A percentile compares a stretch with the other conserved stretches of the same genome.
phyloP scores from a whole-genome alignment of 2,329 filamentous ascomycete species.

The Diplodia seriata region DNA sequence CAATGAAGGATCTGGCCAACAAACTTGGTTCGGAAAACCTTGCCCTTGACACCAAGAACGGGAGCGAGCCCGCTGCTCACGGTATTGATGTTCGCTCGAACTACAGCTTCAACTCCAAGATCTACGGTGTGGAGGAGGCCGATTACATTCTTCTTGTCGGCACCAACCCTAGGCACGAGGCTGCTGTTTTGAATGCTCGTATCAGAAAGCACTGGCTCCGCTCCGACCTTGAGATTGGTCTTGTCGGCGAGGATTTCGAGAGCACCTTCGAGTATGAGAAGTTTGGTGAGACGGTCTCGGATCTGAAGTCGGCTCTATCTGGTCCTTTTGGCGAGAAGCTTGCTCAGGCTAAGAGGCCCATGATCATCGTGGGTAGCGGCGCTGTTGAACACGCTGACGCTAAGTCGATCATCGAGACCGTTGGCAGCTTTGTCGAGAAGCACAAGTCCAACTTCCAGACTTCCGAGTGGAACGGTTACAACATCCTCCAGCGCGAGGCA shows the following conservation, averaged over 20 bases:
- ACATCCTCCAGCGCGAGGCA: constrained; percentile 90
- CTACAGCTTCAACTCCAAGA: constrained; percentile 96
- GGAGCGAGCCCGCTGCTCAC: constrained; percentile 84
- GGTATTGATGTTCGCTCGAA: constrained; percentile 93
- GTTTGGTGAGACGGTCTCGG: constrained; percentile 77
- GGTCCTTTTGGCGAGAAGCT: constrained; percentile 95
- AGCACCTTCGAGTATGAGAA: constrained; percentile 97
- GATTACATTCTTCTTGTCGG: constrained; percentile 91
- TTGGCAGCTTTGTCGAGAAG: constrained; percentile 92
- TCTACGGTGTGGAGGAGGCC: constrained; percentile 91
- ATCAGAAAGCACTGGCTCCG: constrained; percentile 98
- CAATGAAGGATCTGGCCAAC: constrained; percentile 97
- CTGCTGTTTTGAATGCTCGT: constrained; percentile 91
- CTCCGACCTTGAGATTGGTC: constrained; percentile 89
- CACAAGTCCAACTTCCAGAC: constrained; percentile 87
- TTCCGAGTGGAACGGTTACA: constrained; percentile 95
- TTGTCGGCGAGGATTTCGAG: constrained; percentile 88
- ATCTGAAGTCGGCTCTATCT: constrained; percentile 83
- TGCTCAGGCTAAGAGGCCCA: constrained; percentile 82
- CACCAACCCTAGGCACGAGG: constrained; percentile 94
- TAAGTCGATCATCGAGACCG: constrained; percentile 89
- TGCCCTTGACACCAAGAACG: constrained; percentile 86
- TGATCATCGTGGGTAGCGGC: constrained; percentile 95
- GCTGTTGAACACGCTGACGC: constrained; percentile 90
- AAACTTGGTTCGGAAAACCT: constrained; percentile 96